These are phyloP conservation scores for Fusarium fracticaudum DNA, from an alignment of 2,329 filamentous ascomycete species.

Conservation along the genomic window DNA sequence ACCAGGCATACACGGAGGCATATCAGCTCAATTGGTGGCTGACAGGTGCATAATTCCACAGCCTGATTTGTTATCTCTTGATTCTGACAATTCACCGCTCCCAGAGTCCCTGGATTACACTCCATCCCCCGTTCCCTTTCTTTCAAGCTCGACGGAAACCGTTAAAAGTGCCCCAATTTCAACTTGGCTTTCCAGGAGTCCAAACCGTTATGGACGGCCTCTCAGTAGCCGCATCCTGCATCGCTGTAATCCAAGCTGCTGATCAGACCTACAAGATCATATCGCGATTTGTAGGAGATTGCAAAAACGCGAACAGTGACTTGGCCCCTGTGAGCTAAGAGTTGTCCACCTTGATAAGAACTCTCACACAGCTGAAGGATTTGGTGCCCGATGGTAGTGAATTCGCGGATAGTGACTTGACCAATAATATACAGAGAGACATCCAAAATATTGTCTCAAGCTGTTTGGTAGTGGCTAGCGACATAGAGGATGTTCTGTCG, in stretches of 20 bases:
- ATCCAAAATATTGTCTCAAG: not conserved
- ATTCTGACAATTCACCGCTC: not conserved
- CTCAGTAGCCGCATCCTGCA: constrained; percentile 2
- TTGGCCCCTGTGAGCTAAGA: not conserved
- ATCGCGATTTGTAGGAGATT: not conserved
- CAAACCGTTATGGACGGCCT: not conserved
- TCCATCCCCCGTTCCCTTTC: not conserved
- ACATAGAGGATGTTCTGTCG: not conserved
- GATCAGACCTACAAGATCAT: not conserved
- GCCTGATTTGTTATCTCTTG: not conserved
- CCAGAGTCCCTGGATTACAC: not conserved
- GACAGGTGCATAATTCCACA: not conserved
- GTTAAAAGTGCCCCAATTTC: too few relatives aligned
- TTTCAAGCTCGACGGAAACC: not conserved
- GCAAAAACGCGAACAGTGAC: not conserved
- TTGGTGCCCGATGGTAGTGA: not conserved
- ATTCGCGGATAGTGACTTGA: not conserved
- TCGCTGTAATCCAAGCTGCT: constrained; percentile 2
- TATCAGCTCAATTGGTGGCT: not conserved
- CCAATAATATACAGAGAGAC: not conserved
- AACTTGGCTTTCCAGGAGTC: too few relatives aligned
- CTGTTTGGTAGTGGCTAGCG: not conserved
- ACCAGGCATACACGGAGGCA: not conserved
- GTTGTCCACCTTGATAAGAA: not conserved
- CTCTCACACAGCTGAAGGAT: not conserved